Evolutionary conservation across 345 rosid genomes (phyloP), one percentile per base, ranked within the genome.

Genomic region (Camelina laxa): DNA sequence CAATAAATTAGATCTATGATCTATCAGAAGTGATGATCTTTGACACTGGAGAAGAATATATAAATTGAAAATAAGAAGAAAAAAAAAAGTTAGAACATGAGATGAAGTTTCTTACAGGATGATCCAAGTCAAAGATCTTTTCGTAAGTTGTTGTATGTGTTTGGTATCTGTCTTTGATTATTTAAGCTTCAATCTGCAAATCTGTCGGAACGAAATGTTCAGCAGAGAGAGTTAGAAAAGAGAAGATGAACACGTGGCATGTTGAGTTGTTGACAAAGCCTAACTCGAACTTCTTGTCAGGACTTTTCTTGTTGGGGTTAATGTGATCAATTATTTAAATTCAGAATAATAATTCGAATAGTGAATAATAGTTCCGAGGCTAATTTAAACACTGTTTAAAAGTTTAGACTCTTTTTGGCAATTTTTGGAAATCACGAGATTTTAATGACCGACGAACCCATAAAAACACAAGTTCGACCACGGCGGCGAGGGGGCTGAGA

Each of bases 401-500:
- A 2, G 0, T 6, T 0, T 0, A 2, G 9, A 14, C 14, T 38
- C 3, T 0, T 10, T 14, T 49, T 30, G 13, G 5, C 7, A 36
- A 47, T 36, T 22, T 45, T 45, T 15, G 10, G 9, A 39, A 39
- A 2, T 67, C 73, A 63, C 75, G 9, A 76, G 27, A 62, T 36
- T 76, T 69, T 70, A 47, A 42, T 60, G 75, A 63, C 44, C 65
- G 44, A 48, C 60, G 15, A 38, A 47, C 50, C 19, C 44, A 69
- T 31, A 45, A 55, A 55, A 75, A 20, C 11, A 53, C n/a, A 13
- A 53, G 19, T 62, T 74, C 58, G 35, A 66, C 44, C 44, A 51
- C 77, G 81, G 64, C 73, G 73, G 64, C 76, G 75, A 76, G 31
- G 50, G 53, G 79, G 69, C 79, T 55, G 75, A 33, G 65, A 33